Conservation (phyloP, 257 asterid species). For the Salvia splendens region DNA sequence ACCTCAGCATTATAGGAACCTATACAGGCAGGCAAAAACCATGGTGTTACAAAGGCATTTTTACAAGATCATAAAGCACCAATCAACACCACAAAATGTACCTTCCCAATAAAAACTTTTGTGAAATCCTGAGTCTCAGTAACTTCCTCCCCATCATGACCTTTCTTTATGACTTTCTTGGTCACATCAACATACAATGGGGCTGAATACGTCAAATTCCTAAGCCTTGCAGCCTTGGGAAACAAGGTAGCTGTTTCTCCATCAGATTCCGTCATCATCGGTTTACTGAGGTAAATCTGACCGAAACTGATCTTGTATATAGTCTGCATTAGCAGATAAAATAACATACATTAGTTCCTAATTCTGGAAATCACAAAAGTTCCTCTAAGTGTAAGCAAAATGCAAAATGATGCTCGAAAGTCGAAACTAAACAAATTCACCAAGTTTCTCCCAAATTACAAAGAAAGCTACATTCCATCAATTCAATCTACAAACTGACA, state of each 20-base stretch:
- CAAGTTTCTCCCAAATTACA: conserved; percentile 11
- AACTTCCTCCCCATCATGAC: conserved; percentile 97
- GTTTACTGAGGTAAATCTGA: conserved; percentile 94
- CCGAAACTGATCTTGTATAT: conserved; percentile 87
- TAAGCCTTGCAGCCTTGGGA: conserved; percentile 98
- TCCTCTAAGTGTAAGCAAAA: not conserved
- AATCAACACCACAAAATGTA: conserved; percentile 21
- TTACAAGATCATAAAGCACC: conserved; percentile 13
- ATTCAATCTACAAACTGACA: not conserved
- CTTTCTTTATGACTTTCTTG: conserved; percentile 87
- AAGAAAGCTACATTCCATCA: conserved; percentile 9
- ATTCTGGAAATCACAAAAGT: conserved; percentile 4
- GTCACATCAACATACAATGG: conserved; percentile 92
- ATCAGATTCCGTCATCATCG: conserved; percentile 99
- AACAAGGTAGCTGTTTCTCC: conserved; percentile 98
- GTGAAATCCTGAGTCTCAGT: conserved; percentile 97
- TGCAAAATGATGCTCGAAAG: conserved; percentile 15
- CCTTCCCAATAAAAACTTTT: conserved; percentile 97
- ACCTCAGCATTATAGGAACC: conserved; percentile 98
- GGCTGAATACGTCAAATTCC: conserved; percentile 96
- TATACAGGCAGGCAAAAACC: conserved; percentile 27
- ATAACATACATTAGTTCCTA: conserved; percentile 24
- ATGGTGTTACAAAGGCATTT: conserved; percentile 16
- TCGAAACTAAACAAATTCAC: not conserved
- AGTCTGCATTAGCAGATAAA: conserved; percentile 61